A percentile compares a stretch with the other conserved stretches of the same genome.
phyloP scores from a whole-genome alignment of 352 stramenopile species.

The Globisporangium irregulare region DNA sequence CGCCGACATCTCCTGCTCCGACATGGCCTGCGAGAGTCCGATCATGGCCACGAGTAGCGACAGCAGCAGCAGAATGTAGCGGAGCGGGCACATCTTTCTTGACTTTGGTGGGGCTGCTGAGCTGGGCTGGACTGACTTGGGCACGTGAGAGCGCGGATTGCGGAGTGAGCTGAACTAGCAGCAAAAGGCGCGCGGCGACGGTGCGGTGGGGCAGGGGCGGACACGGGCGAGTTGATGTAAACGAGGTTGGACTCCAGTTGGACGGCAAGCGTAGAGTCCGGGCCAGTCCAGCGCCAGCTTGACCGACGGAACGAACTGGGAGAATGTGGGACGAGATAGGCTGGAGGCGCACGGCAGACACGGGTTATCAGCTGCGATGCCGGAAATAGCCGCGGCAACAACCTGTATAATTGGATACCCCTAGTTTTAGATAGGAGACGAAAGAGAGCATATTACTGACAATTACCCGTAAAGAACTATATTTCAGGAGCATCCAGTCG shows the following conservation, averaged over 20 bases:
- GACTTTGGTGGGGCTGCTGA: not conserved
- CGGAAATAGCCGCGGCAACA: constrained; percentile 1
- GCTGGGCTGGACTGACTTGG: not conserved
- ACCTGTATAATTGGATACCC: not conserved
- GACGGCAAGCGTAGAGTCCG: constrained; percentile 3
- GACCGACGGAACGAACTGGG: constrained; percentile 9
- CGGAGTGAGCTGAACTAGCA: not conserved
- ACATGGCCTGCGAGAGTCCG: constrained; percentile 74
- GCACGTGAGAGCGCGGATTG: constrained; percentile 7
- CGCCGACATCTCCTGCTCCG: constrained; percentile 58
- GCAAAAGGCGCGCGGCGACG: not conserved
- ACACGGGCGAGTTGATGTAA: not conserved
- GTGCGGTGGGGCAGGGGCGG: not conserved
- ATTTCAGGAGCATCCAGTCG: not conserved
- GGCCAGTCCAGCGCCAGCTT: constrained; percentile 8
- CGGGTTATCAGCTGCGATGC: constrained; percentile 1
- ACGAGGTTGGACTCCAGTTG: not conserved
- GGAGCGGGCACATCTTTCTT: constrained; percentile 71
- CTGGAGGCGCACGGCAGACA: constrained; percentile 4
- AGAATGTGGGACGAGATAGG: constrained; percentile 9
- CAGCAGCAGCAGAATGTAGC: constrained; percentile 83
- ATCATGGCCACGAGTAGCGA: constrained; percentile 86
- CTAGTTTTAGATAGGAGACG: not conserved
- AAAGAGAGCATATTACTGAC: not conserved
- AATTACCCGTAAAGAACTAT: not conserved